Conservation (phyloP, 345 rosid species). For the Eucalyptus lansdowneana region DNA sequence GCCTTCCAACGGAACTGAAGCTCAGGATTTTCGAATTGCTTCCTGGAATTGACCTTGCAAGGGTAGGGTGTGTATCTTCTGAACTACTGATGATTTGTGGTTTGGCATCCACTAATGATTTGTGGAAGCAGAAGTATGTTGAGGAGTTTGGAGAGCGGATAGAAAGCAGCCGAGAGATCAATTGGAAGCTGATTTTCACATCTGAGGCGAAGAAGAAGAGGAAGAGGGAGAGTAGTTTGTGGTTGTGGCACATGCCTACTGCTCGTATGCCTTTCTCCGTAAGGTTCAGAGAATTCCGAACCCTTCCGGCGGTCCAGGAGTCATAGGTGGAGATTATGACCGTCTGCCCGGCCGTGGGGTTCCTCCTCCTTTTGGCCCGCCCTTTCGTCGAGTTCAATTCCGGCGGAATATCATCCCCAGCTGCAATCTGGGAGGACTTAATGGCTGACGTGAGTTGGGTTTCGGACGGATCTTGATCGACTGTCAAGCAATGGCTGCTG, state of each 20-base stretch:
- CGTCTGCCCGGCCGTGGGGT: slow-evolving; percentile 4
- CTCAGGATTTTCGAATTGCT: slow-evolving; percentile 49
- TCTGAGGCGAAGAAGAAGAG: slow-evolving; percentile 18
- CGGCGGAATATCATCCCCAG: neutral
- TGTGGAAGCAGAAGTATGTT: slow-evolving; percentile 44
- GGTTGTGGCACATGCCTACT: neutral
- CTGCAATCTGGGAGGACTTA: slow-evolving; percentile 28
- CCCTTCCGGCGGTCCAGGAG: neutral
- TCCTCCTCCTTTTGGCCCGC: neutral
- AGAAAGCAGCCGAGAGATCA: neutral
- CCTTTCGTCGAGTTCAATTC: neutral
- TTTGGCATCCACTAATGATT: slow-evolving; percentile 29
- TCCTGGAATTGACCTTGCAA: slow-evolving; percentile 39
- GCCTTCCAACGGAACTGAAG: slow-evolving; percentile 60
- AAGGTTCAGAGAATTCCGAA: slow-evolving; percentile 4
- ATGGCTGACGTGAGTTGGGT: neutral
- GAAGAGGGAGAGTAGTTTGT: neutral
- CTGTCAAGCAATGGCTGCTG: neutral
- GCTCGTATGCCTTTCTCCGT: neutral
- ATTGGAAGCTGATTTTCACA: slow-evolving; percentile 41
- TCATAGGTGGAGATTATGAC: slow-evolving; percentile 26
- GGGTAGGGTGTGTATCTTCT: slow-evolving; percentile 27
- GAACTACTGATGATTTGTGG: no score
- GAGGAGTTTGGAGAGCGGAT: slow-evolving; percentile 21
- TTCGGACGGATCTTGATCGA: neutral